These are phyloP conservation scores for Apophysomyces trapeziformis DNA, from an alignment of 371 early-diverging fungal species.

Conservation along the genomic window DNA sequence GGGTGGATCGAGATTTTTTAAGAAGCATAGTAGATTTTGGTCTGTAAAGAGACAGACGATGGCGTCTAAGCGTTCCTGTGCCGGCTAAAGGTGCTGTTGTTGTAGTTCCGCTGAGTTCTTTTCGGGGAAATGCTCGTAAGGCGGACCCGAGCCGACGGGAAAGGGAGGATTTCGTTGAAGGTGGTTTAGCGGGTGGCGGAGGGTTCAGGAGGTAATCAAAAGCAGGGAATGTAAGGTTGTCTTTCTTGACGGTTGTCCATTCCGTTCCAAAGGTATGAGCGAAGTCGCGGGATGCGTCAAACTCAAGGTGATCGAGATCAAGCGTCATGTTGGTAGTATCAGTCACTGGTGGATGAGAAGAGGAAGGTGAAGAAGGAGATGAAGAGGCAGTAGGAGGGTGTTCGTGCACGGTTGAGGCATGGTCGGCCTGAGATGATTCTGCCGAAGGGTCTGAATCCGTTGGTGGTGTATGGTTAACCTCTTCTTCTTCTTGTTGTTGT, in stretches of 20 bases:
- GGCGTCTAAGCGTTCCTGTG: not conserved
- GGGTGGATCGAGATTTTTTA: not conserved
- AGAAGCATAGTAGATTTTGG: constrained; percentile 11
- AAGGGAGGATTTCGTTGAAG: constrained; percentile 1
- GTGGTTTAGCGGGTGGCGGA: not conserved
- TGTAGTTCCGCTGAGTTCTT: not conserved
- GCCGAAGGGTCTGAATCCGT: no score
- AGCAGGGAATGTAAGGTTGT: not conserved
- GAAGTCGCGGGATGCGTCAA: constrained; percentile 18
- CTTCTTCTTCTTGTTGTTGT: not conserved
- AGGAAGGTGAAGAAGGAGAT: no score
- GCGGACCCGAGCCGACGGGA: not conserved
- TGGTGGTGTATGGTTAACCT: no score
- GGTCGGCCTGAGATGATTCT: no score
- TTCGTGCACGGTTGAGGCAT: no score
- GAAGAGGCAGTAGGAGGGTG: no score
- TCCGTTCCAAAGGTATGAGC: constrained; percentile 14
- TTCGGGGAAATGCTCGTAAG: constrained; percentile 12
- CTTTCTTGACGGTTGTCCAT: constrained; percentile 1
- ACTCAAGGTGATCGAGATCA: constrained; percentile 18
- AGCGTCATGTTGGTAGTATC: not conserved
- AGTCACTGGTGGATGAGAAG: no score
- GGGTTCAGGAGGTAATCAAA: not conserved
- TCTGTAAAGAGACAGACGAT: constrained; percentile 16
- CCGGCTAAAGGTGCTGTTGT: not conserved